Conservation (phyloP, 441 rosid species). For the Francoa sonchifolia region DNA sequence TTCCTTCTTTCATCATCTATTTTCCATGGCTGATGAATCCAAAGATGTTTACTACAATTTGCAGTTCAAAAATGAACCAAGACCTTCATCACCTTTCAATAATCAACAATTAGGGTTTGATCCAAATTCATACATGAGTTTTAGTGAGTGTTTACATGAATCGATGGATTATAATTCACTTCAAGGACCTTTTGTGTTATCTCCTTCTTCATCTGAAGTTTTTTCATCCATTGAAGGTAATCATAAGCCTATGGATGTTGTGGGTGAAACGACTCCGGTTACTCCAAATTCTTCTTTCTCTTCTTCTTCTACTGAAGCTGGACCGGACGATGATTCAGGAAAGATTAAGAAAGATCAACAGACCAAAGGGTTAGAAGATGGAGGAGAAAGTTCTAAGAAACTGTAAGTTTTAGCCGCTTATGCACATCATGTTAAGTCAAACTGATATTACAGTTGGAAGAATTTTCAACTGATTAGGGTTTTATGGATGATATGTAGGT, state of each 20-base stretch:
- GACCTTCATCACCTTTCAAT: constrained; percentile 11
- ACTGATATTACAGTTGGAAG: too few species aligned
- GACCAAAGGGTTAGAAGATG: constrained; percentile 20
- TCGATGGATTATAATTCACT: constrained; percentile 53
- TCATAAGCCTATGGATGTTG: constrained; percentile 14
- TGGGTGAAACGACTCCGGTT: constrained; percentile 10
- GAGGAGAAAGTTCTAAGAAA: constrained; percentile 37
- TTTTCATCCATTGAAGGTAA: constrained; percentile 27
- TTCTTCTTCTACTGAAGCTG: constrained; percentile 62
- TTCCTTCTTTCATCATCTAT: constrained; percentile 5
- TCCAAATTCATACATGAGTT: constrained; percentile 33
- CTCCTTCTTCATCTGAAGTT: constrained; percentile 33
- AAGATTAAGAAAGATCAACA: constrained; percentile 22
- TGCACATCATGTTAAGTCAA: too few species aligned
- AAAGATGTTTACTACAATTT: constrained; percentile 28
- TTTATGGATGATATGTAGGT: constrained; percentile 16
- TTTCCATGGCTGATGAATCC: constrained; percentile 44
- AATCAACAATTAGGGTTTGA: constrained; percentile 13
- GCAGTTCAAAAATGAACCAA: constrained; percentile 22
- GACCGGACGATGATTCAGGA: constrained; percentile 39
- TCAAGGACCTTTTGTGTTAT: constrained; percentile 40
- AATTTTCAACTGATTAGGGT: constrained; percentile 3
- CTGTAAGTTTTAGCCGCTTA: constrained; percentile 25
- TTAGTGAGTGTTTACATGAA: constrained; percentile 46
- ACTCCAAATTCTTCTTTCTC: constrained; percentile 55